Evolutionary conservation across 2,329 filamentous ascomycete species (phyloP).

Genomic region (Coniella vitis): DNA sequence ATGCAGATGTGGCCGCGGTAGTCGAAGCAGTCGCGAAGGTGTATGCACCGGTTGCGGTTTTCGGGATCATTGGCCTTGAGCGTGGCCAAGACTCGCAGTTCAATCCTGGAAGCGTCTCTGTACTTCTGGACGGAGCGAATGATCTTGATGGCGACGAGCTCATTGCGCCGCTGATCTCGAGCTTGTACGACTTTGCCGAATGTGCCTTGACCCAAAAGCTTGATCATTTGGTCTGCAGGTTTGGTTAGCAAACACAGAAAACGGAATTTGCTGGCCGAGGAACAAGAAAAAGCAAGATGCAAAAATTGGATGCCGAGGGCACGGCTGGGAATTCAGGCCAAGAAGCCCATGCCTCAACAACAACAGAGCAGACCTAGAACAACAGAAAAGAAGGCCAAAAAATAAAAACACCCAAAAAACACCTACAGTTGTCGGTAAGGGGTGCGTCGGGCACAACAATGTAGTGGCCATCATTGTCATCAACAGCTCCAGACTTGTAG

Average conservation of each 20-base stretch:
- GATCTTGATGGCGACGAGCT: constrained; percentile 89
- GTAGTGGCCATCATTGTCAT: constrained; percentile 96
- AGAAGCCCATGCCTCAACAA: too few relatives aligned
- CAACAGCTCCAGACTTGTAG: constrained; percentile 63
- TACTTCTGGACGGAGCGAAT: constrained; percentile 98
- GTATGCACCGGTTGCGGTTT: constrained; percentile 95
- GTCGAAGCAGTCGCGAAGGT: constrained; percentile 93
- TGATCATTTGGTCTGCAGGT: constrained; percentile 70
- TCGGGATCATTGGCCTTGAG: constrained; percentile 83
- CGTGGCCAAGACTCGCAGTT: constrained; percentile 86
- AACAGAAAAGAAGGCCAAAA: neutral
- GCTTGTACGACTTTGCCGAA: constrained; percentile 98
- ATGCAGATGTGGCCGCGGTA: constrained; percentile 95
- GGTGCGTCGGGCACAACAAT: constrained; percentile 83
- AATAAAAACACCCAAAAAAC: neutral
- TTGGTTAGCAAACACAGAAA: constrained; percentile 20
- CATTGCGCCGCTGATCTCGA: constrained; percentile 68
- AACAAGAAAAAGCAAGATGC: too few relatives aligned
- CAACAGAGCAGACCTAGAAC: too few relatives aligned
- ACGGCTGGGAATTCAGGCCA: too few relatives aligned
- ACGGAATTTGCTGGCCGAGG: too few relatives aligned
- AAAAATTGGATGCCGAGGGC: too few relatives aligned
- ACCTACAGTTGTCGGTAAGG: constrained; percentile 84
- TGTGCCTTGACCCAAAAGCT: constrained; percentile 89
- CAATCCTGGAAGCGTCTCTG: constrained; percentile 89